phyloP scores from a whole-genome alignment of 1,284 basidiomycete species.

The Neotropicomus parvogracilis region DNA sequence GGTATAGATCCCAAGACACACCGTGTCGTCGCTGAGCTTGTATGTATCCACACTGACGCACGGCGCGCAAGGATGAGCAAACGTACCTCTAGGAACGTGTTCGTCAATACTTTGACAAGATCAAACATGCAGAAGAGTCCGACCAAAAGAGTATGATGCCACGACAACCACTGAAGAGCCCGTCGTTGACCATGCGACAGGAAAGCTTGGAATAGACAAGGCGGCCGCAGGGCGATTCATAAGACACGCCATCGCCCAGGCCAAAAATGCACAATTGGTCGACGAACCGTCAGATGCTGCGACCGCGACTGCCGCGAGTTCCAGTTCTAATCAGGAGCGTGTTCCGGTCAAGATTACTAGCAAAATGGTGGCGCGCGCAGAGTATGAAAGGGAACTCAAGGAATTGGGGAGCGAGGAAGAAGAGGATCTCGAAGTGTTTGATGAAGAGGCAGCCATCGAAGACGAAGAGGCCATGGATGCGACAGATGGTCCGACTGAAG shows the following conservation, averaged over 20 bases:
- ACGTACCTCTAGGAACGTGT: conserved; percentile 56
- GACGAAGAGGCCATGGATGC: conserved; percentile 16
- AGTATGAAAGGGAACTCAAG: conserved; percentile 55
- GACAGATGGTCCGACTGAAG: conserved; percentile 5
- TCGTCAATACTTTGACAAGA: conserved; percentile 75
- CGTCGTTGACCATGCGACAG: conserved; percentile 10
- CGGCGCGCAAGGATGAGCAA: neutral
- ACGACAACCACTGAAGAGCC: neutral
- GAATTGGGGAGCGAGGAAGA: conserved; percentile 44
- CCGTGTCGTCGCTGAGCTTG: conserved; percentile 69
- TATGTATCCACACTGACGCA: conserved; percentile 33
- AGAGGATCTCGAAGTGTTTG: conserved; percentile 41
- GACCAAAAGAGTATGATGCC: conserved; percentile 47
- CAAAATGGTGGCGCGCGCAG: conserved; percentile 65
- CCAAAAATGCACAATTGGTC: conserved; percentile 37
- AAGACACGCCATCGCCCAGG: conserved; percentile 73
- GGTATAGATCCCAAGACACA: conserved; percentile 77
- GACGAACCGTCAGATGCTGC: conserved; percentile 23
- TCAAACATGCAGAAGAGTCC: conserved; percentile 67
- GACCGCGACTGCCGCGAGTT: conserved; percentile 1
- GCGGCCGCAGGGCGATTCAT: conserved; percentile 77
- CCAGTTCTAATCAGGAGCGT: conserved; percentile 22
- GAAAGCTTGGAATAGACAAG: conserved; percentile 54
- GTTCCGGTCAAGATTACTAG: conserved; percentile 57
- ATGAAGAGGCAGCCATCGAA: conserved; percentile 40